Base-by-base conservation (phyloP, 2,329 filamentous ascomycete genomes). In the Didymella pomorum region DNA sequence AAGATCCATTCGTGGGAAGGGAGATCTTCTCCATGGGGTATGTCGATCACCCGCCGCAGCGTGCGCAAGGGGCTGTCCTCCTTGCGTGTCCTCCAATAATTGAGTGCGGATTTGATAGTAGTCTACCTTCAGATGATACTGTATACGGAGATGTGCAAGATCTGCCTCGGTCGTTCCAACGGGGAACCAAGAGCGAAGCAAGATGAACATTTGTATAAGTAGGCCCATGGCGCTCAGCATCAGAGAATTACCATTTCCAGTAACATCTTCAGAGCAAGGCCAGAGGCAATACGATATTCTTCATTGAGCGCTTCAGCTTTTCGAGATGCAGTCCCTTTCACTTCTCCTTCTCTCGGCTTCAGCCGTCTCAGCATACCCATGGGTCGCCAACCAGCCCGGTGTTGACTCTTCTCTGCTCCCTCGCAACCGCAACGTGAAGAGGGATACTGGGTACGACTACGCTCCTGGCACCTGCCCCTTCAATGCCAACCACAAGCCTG, bases 401-500 rank as follows among this genome's bases (percentile, higher is more conserved):
- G 65, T 69, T 18, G 63, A 68, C 47, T 62, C 64, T 16, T 56
- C 61, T 11, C 35, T 68, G 9, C 56, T 67, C 23, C 45, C 45
- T 8, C 33, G 61, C 16, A 50, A 56, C 37, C 64, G 58, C 16
- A 56, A 48, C 14, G 56, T 63, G 8, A 65, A 62, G 51, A 61
- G 64, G 7, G 16, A 39, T 5, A 39, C 35, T 39, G 35, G 35
- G 2, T 39, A 39, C 18, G 35, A 39, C 16, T 39, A 39, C 35
- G 35, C 35, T 39, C 35, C 35, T 20, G 49, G 53, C 10, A 57
- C 35, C 25, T 71, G 68, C 37, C 68, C 67, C 23, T 71, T 67
- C 60, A 71, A 71, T 35, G 20, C 64, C 9, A 55, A 66, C n/a
- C 68, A 71, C 51, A 48, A 64, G 42, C 63, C 63, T 26, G 68